phyloP scores from a whole-genome alignment of 257 asterid genomes.

The Nicotiana sylvestris region DNA sequence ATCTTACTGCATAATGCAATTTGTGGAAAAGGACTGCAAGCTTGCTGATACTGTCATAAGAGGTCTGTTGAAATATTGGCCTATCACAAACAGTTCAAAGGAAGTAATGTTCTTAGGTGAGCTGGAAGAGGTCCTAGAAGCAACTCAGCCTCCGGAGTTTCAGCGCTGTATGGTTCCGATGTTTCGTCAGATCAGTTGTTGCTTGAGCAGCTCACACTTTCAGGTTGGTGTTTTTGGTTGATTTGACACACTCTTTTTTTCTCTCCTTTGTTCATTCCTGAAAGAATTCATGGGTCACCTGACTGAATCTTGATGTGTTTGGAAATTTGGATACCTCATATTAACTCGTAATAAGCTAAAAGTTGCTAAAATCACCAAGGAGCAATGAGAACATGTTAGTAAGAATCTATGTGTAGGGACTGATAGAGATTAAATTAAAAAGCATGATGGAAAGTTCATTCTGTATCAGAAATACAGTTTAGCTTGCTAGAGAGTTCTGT shows the following conservation, averaged over 20 bases:
- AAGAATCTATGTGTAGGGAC: not conserved
- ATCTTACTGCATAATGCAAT: slow-evolving; percentile 43
- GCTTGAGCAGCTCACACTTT: slow-evolving; percentile 44
- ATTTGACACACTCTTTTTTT: not conserved
- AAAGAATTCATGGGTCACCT: not conserved
- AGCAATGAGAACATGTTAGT: not conserved
- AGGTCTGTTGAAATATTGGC: slow-evolving; percentile 46
- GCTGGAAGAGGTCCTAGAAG: slow-evolving; percentile 42
- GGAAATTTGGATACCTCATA: not conserved
- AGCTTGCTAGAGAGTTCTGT: not conserved
- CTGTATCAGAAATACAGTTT: not conserved
- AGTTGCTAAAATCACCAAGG: not conserved
- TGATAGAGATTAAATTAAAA: not conserved
- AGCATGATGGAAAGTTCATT: not conserved
- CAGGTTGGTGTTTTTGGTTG: slow-evolving; percentile 28
- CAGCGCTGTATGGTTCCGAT: slow-evolving; percentile 47
- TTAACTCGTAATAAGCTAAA: not conserved
- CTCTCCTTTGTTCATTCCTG: not conserved
- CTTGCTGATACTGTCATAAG: slow-evolving; percentile 43
- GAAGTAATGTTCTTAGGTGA: slow-evolving; percentile 46
- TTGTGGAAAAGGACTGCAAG: slow-evolving; percentile 46
- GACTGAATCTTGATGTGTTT: not conserved
- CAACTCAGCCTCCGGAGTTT: slow-evolving; percentile 42
- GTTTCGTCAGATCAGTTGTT: slow-evolving; percentile 35
- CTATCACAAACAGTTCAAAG: slow-evolving; percentile 41